A percentile compares a stretch with the other conserved stretches of the same genome.
These are phyloP conservation scores for Symbiotaphrina buchneri DNA, from an alignment of 495 filamentous ascomycete genomes.

Conservation along the genomic window DNA sequence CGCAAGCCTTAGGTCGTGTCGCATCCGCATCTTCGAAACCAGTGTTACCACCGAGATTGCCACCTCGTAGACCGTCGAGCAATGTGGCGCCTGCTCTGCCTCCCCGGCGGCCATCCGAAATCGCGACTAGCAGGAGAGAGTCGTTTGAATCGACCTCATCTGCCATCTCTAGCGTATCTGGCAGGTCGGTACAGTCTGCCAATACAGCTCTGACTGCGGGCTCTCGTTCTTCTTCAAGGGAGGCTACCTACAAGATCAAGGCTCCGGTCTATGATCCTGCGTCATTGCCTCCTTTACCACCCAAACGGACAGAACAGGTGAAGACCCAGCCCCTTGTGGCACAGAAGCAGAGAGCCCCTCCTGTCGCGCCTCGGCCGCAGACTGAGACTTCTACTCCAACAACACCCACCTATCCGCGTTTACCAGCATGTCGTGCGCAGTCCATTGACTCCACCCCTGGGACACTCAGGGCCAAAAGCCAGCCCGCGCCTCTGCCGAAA, in stretches of 20 bases:
- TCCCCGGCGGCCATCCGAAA: constrained; percentile 16
- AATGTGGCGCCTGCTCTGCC: constrained; percentile 20
- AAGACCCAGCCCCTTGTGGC: too few relatives aligned
- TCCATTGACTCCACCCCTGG: too few relatives aligned
- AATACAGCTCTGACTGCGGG: too few relatives aligned
- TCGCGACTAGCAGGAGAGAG: constrained; percentile 15
- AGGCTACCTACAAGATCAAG: constrained; percentile 15
- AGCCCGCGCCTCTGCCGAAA: constrained; percentile 4
- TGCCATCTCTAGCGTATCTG: constrained; percentile 8
- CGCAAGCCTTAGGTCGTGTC: constrained; percentile 5
- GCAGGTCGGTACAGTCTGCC: constrained; percentile 12
- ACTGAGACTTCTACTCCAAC: too few relatives aligned
- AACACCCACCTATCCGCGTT: too few relatives aligned
- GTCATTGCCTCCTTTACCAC: too few relatives aligned
- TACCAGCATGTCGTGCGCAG: too few relatives aligned
- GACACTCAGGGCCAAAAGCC: not conserved
- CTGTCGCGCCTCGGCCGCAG: too few relatives aligned
- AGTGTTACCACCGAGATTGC: constrained; percentile 18
- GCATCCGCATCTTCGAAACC: constrained; percentile 9
- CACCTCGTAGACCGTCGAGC: constrained; percentile 21
- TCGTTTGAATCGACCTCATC: constrained; percentile 13
- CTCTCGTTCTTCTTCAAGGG: too few relatives aligned
- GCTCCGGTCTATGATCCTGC: not conserved
- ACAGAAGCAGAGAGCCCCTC: too few relatives aligned
- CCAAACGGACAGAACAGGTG: too few relatives aligned